These are phyloP conservation scores for Calonectria montana DNA, from an alignment of 2,329 filamentous ascomycete species.

Conservation along the genomic window DNA sequence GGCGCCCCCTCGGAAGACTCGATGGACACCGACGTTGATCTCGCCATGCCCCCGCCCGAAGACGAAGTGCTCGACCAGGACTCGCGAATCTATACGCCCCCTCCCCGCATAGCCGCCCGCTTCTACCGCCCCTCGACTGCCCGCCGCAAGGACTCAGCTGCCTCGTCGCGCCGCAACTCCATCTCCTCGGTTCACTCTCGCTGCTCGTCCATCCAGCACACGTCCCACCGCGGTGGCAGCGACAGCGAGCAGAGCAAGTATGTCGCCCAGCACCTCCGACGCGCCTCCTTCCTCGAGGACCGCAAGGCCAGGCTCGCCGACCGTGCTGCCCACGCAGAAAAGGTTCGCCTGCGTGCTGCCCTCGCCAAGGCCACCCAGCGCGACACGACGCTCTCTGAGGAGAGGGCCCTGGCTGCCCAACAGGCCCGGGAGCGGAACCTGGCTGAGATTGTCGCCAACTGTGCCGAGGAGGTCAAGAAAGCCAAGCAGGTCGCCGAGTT, in stretches of 20 bases:
- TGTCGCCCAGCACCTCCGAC: conserved; percentile 81
- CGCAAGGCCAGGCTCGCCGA: conserved; percentile 84
- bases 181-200: conserved; percentile 81
- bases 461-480: conserved; percentile 84
- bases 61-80: conserved; percentile 50
- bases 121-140: conserved; percentile 77
- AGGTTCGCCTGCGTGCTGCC: conserved; percentile 81
- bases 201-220: conserved; percentile 68
- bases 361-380: conserved; percentile 76
- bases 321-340: conserved; percentile 84
- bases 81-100: conserved; percentile 66
- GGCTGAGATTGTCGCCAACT: conserved; percentile 83
- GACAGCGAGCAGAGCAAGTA: conserved; percentile 80
- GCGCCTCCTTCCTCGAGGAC: conserved; percentile 83
- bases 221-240: conserved; percentile 58
- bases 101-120: conserved; percentile 81
- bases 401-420: conserved; percentile 80
- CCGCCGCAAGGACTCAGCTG: conserved; percentile 79
- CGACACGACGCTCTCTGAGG: conserved; percentile 76
- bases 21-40: conserved; percentile 49
- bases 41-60: conserved; percentile 52
- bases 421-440: conserved; percentile 83
- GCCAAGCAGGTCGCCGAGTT: conserved; percentile 86
- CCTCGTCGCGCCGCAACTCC: conserved; percentile 83
- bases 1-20: conserved; percentile 44